These are phyloP conservation scores for Boletus barrowsii DNA, from an alignment of 768 basidiomycete species.

Conservation along the genomic window DNA sequence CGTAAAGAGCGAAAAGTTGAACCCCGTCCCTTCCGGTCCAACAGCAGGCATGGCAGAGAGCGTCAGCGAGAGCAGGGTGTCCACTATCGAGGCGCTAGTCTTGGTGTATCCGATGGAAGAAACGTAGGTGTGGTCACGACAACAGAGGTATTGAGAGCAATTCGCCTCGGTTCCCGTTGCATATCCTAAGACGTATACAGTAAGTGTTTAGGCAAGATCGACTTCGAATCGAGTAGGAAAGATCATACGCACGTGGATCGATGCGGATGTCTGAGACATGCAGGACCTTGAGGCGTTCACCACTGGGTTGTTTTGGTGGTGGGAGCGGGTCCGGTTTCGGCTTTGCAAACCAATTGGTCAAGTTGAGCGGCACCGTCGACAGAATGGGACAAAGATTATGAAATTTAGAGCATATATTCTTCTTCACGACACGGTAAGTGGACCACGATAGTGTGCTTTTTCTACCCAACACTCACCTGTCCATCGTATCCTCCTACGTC, in stretches of 20 bases:
- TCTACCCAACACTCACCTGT: constrained; percentile 30
- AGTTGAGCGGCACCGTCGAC: constrained; percentile 38
- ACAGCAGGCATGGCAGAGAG: constrained; percentile 60
- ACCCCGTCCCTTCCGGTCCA: constrained; percentile 53
- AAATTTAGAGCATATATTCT: constrained; percentile 37
- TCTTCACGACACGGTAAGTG: background rate
- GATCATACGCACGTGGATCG: constrained; percentile 20
- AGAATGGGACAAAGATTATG: constrained; percentile 35
- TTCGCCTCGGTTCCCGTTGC: constrained; percentile 64
- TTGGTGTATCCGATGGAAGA: background rate
- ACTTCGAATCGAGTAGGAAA: too few species aligned
- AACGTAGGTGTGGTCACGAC: constrained; percentile 43
- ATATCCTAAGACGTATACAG: constrained; percentile 38
- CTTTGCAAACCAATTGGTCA: constrained; percentile 46
- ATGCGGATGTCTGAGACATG: constrained; percentile 49
- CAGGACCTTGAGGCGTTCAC: constrained; percentile 44
- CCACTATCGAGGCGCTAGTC: constrained; percentile 34
- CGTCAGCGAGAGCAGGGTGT: constrained; percentile 56
- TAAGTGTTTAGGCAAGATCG: background rate
- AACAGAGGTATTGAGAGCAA: constrained; percentile 61
- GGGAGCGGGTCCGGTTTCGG: constrained; percentile 47
- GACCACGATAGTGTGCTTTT: too few species aligned
- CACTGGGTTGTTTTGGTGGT: constrained; percentile 37
- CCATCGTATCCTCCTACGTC: constrained; percentile 47
- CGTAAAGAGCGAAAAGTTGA: constrained; percentile 64